These are phyloP conservation scores for Dictyostelium firmibasis DNA, from an alignment of 78 protist genomes.

Conservation along the genomic window DNA sequence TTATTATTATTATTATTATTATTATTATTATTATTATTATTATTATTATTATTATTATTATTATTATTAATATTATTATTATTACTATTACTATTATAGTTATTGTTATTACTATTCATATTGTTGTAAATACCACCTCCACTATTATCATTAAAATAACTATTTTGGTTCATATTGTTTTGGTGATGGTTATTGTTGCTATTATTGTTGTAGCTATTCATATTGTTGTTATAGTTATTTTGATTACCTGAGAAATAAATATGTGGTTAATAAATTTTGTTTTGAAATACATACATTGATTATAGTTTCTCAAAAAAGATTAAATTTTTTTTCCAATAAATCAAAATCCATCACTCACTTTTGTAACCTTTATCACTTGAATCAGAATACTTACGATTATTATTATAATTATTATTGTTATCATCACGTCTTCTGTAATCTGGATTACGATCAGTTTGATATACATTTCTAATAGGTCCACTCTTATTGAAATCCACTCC, in stretches of 20 bases:
- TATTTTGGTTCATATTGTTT: background rate
- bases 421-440: constrained; percentile 69
- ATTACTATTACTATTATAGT: background rate
- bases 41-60: background rate
- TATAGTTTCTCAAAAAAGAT: background rate
- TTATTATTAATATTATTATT: background rate
- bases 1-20: background rate
- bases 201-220: background rate
- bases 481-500: background rate
- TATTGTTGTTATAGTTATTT: background rate
- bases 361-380: background rate
- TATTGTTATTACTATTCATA: background rate
- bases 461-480: constrained; percentile 54
- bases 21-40: background rate
- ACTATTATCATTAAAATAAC: background rate
- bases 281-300: background rate
- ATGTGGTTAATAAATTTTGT: background rate
- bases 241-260: background rate
- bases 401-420: background rate
- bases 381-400: background rate
- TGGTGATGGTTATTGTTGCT: background rate
- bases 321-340: background rate
- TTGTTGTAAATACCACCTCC: background rate
- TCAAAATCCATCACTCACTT: background rate
- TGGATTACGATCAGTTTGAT: constrained; percentile 64